A percentile compares a stretch with the other conserved stretches of the same genome.
Evolutionary conservation across 352 stramenopile genomes (phyloP).

Genomic region (Pythium vanterpoolii): DNA sequence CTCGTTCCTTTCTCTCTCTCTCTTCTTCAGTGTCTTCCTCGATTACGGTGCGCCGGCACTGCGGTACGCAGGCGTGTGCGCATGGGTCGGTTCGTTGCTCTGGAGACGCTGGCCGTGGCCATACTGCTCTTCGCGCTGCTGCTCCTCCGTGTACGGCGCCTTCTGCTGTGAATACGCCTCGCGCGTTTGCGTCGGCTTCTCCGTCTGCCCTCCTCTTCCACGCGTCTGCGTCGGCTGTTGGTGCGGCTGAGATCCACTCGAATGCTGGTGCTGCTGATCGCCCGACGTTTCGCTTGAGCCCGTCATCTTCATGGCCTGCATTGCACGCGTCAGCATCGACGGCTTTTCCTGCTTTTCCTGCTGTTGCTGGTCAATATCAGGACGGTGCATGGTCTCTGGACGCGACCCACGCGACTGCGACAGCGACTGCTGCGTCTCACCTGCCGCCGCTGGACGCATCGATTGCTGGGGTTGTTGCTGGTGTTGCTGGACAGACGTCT

Average conservation of each 20-base stretch:
- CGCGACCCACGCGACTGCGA: not conserved
- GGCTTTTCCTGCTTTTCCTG: conserved; percentile 7
- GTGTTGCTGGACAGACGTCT: too few relatives aligned
- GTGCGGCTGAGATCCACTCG: too few relatives aligned
- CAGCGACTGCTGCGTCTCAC: not conserved
- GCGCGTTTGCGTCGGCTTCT: not conserved
- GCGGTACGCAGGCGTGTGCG: not conserved
- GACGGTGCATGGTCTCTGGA: not conserved
- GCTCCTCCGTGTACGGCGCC: not conserved
- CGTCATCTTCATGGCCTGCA: conserved; percentile 23
- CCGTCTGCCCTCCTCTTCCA: not conserved
- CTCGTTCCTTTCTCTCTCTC: not conserved
- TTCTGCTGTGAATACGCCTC: not conserved
- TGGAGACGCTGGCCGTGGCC: conserved; percentile 1
- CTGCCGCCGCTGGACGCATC: not conserved
- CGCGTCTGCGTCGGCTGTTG: not conserved
- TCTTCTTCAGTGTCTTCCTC: not conserved
- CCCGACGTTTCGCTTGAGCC: conserved; percentile 1
- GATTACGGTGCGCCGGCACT: not conserved
- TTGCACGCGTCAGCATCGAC: conserved; percentile 21
- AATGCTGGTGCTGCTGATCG: too few relatives aligned
- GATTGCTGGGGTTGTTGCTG: not conserved
- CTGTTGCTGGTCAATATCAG: not conserved
- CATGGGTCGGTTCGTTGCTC: conserved; percentile 8
- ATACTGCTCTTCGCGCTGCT: conserved; percentile 10